Evolutionary conservation across 768 basidiomycete species (phyloP).

Genomic region (Hydnomerulius pinastri): DNA sequence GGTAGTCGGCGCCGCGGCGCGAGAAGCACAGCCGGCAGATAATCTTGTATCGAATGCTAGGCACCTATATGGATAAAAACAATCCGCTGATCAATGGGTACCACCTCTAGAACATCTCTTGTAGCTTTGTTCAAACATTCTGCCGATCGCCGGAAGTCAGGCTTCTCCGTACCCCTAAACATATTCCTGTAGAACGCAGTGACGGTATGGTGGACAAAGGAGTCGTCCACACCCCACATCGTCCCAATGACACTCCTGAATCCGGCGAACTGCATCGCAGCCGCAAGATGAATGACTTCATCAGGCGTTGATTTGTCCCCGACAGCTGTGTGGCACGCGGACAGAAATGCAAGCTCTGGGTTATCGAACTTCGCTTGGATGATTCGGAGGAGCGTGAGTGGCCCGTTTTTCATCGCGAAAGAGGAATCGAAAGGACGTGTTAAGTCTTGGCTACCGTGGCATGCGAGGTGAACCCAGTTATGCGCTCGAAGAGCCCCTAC

Average conservation of each 20-base stretch:
- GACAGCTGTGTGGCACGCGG: constrained; percentile 25
- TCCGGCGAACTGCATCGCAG: constrained; percentile 25
- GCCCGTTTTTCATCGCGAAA: constrained; percentile 5
- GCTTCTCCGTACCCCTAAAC: constrained; percentile 2
- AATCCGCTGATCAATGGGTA: constrained; percentile 12
- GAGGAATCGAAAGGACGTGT: constrained; percentile 17
- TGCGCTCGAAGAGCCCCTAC: constrained; percentile 2
- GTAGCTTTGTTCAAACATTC: constrained; percentile 8
- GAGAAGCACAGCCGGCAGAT: no score
- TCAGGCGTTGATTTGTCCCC: constrained; percentile 17
- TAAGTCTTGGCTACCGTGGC: constrained; percentile 18
- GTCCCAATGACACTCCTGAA: constrained; percentile 26
- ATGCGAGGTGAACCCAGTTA: constrained; percentile 25
- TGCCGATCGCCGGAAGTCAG: constrained; percentile 9
- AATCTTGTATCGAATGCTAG: no score
- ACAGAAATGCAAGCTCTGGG: constrained; percentile 17
- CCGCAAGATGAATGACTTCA: constrained; percentile 26
- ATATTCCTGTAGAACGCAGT: constrained; percentile 10
- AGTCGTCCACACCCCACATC: constrained; percentile 22
- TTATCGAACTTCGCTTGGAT: constrained; percentile 6
- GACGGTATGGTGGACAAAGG: constrained; percentile 1
- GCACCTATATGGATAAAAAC: constrained; percentile 15
- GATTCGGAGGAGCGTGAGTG: constrained; percentile 8
- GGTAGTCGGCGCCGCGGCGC: no score
- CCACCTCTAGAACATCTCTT: background rate